A percentile compares a stretch with the other conserved stretches of the same genome.
Conservation (phyloP, 345 rosid species). For the Sonneratia alba region DNA sequence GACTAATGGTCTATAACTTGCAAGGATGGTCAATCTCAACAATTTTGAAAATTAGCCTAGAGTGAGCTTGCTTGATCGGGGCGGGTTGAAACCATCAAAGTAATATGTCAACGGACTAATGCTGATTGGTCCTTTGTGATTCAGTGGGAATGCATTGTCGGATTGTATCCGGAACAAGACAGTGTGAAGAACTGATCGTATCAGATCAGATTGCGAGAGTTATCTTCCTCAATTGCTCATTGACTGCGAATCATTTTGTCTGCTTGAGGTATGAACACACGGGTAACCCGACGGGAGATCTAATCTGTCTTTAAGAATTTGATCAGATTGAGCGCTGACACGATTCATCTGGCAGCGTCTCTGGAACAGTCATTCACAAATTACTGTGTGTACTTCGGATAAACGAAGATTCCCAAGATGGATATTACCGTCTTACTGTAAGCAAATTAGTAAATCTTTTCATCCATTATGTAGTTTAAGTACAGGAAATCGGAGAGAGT, state of each 20-base stretch:
- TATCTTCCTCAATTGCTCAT: neutral
- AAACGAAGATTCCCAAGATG: neutral
- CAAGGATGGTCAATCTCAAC: neutral
- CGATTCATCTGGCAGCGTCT: neutral
- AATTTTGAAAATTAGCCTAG: no score
- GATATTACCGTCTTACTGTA: neutral
- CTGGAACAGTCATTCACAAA: neutral
- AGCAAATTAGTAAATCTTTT: neutral
- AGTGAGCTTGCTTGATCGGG: no score
- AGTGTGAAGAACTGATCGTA: neutral
- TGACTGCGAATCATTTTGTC: neutral
- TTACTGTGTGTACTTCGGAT: neutral
- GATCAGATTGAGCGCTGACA: neutral
- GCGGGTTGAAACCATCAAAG: no score
- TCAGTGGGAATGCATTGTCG: no score
- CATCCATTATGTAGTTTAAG: neutral
- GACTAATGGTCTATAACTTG: neutral
- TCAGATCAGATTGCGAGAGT: neutral
- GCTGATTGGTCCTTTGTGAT: no score
- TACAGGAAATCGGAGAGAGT: neutral
- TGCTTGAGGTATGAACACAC: neutral
- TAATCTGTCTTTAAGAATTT: neutral
- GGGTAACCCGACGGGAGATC: neutral
- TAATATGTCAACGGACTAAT: no score
- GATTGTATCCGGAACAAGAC: no score